Base-by-base conservation (phyloP, 257 asterid species). In the Nicotiana sylvestris region DNA sequence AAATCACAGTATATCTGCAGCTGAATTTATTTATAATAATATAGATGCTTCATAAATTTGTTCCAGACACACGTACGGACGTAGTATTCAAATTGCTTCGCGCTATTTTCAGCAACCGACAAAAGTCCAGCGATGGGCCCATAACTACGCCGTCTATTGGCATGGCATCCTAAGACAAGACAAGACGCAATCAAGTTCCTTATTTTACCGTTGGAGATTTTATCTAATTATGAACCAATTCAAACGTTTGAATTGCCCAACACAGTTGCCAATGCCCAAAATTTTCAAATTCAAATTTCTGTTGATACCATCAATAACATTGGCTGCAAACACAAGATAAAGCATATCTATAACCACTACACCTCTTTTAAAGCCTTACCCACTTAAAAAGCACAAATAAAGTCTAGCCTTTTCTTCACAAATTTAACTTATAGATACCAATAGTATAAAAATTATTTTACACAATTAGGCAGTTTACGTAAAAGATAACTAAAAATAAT, bases 261-360 rank as follows among this genome's bases (percentile, higher is more conserved):
- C 80, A 66, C 85, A 80, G 66, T 85, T 82, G 68, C 87, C 91
- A 39, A 61, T 84, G 89, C 93, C 10, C 87, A 85, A 85, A 21
- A 2, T 17, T 81, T 95, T 95, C 96, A 95, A 95, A 93, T 92
- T 93, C 93, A 88, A 92, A 91, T 87, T 83, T 87, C 85, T 87
- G 90, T 90, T 91, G 81, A 64, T 68, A 77, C 86, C 86, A 82
- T 82, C 83, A 83, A 83, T 77, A 60, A 21, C 82, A 79, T 27
- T 30, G 35, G 12, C 86, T 46, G 51, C 88, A 62, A 85, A 49
- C 87, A 77, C 86, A 81, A 85, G 87, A 87, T 82, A 85, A 81
- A 81, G 6, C 16, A 78, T 27, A 53, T 79, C 82, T 43, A 29
- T 29, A 84, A 81, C 88, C 9, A 81, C 85, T 35, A 3, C 85